Evolutionary conservation across 2,329 filamentous ascomycete genomes (phyloP), one percentile per base, ranked within the genome.

Genomic region (Claviceps purpurea): DNA sequence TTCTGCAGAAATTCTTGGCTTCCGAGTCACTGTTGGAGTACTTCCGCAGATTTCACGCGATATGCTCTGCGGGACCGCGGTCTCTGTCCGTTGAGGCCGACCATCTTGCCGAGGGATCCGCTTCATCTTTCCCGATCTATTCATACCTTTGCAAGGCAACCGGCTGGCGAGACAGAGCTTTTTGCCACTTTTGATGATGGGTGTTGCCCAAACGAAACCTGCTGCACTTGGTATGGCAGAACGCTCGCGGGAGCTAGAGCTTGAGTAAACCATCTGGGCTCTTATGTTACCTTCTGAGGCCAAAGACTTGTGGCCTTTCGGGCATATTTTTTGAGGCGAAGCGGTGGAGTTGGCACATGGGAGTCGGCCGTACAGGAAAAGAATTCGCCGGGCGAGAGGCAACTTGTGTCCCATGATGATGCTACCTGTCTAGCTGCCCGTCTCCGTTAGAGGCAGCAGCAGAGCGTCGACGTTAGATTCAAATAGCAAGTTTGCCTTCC

Each of bases 51-150:
- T 40, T 47, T 30, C 39, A 34, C 22, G 18, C 30, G 30, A 44
- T 37, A 40, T 37, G 20, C 45, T 22, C 20, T 37, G 43, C 34
- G 22, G 13, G 18, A 34, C 22, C 24, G 26, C 37, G 45, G 22
- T 41, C 10, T n/a, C 40, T 50, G 26, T 22, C 50, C n/a, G 24
- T 50, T 52, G 52, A 38, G 49, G 47, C 30, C 38, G 34, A 11
- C 49, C 38, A 38, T 16, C 58, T 63, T 62, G 62, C 62, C 59
- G 49, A 64, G 66, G 60, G 58, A 59, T 65, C 70, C 69, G 69
- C 70, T 71, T 71, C 64, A 55, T 56, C 60, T 64, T 71, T 66
- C 68, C 67, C 13, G 20, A 18, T 5, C 8, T 11, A n/a, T 20
- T 46, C 42, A 51, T 43, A 38, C 22, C 26, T 47, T 18, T 22